These are phyloP conservation scores for Rhodotorula sp. DNA, from an alignment of 1,284 basidiomycete species.

Conservation along the genomic window DNA sequence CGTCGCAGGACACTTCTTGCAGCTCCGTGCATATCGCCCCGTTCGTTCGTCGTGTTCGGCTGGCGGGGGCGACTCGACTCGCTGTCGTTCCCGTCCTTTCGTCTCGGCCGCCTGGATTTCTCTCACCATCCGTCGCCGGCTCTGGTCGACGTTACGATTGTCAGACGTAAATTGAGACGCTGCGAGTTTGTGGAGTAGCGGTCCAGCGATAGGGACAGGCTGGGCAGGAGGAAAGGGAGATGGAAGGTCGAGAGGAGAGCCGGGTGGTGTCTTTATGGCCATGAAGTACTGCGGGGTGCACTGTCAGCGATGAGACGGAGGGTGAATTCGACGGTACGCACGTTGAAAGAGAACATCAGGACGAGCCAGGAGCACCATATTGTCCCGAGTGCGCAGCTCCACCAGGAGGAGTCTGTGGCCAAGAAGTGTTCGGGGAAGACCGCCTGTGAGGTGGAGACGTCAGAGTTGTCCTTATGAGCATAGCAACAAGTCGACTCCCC, in stretches of 20 bases:
- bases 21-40: constrained; percentile 20
- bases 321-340: not conserved
- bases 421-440: constrained; percentile 33
- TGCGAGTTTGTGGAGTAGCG: not conserved
- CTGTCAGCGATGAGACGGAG: not conserved
- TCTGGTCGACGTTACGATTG: too few species aligned
- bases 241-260: constrained; percentile 25
- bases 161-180: too few species aligned
- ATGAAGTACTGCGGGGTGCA: constrained; percentile 37
- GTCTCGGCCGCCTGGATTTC: constrained; percentile 20
- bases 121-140: constrained; percentile 1
- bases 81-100: constrained; percentile 1
- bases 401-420: constrained; percentile 36
- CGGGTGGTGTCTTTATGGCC: constrained; percentile 37
- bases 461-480: not conserved
- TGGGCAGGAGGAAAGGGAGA: not conserved
- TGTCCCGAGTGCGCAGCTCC: constrained; percentile 28
- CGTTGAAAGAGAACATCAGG: constrained; percentile 40
- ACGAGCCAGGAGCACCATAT: constrained; percentile 37
- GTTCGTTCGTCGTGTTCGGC: too few species aligned
- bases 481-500: not conserved
- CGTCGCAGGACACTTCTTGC: constrained; percentile 47
- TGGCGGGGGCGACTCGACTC: constrained; percentile 4
- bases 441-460: constrained; percentile 7
- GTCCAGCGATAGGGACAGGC: not conserved